Evolutionary conservation across 2,329 filamentous ascomycete species (phyloP).

Genomic region (Graphilbum sp.): DNA sequence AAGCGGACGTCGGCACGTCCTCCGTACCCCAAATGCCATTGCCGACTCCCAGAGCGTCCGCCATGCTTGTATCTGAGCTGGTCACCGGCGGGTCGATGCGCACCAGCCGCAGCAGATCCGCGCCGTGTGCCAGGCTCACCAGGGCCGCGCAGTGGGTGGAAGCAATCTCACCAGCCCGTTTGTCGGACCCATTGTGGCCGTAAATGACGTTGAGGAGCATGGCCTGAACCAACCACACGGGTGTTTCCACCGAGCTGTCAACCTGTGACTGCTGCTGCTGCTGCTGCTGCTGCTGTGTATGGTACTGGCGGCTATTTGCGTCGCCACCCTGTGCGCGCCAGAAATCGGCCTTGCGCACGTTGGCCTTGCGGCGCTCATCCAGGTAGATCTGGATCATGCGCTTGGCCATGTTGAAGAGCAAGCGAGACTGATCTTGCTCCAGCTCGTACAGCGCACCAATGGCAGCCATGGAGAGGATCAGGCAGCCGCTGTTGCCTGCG

Average conservation of each 20-base stretch:
- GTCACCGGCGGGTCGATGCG: slow-evolving; percentile 25
- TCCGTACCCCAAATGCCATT: slow-evolving; percentile 23
- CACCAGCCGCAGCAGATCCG: slow-evolving; percentile 45
- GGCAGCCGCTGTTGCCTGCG: slow-evolving; percentile 65
- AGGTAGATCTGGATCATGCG: slow-evolving; percentile 90
- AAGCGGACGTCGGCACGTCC: slow-evolving; percentile 2
- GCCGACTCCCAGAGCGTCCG: slow-evolving; percentile 26
- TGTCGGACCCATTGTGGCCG: slow-evolving; percentile 86
- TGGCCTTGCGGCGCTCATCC: slow-evolving; percentile 75
- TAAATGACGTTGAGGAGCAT: slow-evolving; percentile 96
- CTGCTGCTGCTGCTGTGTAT: background rate
- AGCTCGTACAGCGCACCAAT: slow-evolving; percentile 61
- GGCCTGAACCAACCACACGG: slow-evolving; percentile 88
- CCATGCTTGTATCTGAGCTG: slow-evolving; percentile 39
- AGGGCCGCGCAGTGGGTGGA: slow-evolving; percentile 83
- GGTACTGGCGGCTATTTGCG: slow-evolving; percentile 8
- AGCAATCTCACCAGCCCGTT: slow-evolving; percentile 78
- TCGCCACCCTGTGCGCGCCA: slow-evolving; percentile 32
- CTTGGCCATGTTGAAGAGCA: slow-evolving; percentile 84
- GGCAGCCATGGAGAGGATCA: slow-evolving; percentile 79
- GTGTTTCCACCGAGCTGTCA: slow-evolving; percentile 56
- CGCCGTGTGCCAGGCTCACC: slow-evolving; percentile 77
- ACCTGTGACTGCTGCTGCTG: slow-evolving; percentile 13
- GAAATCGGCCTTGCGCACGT: slow-evolving; percentile 50
- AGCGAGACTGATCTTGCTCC: slow-evolving; percentile 62